phyloP scores from a whole-genome alignment of 148 eudicot species.

The Tetragonia tetragonoides region DNA sequence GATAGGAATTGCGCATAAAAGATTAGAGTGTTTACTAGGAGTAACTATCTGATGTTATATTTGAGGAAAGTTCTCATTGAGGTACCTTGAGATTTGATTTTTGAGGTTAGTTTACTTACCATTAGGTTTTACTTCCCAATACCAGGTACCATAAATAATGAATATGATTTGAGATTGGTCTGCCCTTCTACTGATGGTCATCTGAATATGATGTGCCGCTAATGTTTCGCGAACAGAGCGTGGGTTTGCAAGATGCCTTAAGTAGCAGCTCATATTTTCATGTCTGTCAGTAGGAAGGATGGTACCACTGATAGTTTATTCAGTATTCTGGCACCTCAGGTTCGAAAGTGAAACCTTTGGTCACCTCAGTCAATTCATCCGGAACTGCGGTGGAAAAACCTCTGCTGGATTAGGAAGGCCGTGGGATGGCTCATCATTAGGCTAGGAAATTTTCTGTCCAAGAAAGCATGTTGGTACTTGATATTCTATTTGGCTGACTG shows the following conservation, averaged over 20 bases:
- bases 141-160: too few relatives aligned
- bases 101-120: not conserved
- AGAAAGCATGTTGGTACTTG: not conserved
- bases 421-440: not conserved
- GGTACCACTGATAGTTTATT: not conserved
- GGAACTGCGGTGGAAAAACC: too few relatives aligned
- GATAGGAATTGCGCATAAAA: too few relatives aligned
- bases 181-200: not conserved
- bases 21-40: too few relatives aligned
- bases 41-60: not conserved
- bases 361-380: too few relatives aligned
- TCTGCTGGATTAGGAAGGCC: too few relatives aligned
- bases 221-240: not conserved
- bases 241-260: not conserved
- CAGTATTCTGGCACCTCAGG: not conserved
- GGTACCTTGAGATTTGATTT: not conserved
- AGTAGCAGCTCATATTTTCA: not conserved
- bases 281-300: not conserved
- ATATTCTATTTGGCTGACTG: not conserved
- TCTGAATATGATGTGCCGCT: not conserved
- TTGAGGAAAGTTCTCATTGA: not conserved
- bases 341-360: not conserved
- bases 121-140: too few relatives aligned
- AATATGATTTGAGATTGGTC: not conserved
- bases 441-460: not conserved